Conservation (phyloP, 2,329 filamentous ascomycete genomes). For the Diaporthe citrichinensis region DNA sequence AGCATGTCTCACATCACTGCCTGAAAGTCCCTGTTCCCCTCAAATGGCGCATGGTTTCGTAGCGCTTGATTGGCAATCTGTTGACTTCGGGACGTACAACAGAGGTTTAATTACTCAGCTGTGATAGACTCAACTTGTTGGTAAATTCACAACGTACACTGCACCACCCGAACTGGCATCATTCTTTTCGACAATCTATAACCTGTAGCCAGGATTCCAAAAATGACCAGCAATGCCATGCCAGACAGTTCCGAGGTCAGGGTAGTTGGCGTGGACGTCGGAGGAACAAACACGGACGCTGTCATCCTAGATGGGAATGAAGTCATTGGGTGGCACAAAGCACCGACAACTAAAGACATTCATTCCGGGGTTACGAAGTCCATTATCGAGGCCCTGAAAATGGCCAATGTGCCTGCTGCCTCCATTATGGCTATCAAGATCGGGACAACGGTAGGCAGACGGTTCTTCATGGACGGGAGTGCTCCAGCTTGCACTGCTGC, state of each 20-base stretch:
- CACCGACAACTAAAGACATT: slow-evolving; percentile 9
- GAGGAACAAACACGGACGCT: slow-evolving; percentile 9
- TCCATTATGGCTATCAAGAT: slow-evolving; percentile 21
- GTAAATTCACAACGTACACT: no score
- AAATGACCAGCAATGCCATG: background rate
- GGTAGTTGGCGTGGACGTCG: slow-evolving; percentile 20
- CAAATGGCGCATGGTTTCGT: background rate
- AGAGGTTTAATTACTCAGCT: background rate
- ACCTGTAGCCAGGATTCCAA: background rate
- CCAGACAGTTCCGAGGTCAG: background rate
- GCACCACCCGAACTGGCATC: background rate
- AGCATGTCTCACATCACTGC: background rate
- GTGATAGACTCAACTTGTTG: background rate
- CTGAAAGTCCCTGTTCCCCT: background rate
- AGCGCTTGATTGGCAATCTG: background rate
- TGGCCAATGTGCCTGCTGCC: background rate
- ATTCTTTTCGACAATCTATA: background rate
- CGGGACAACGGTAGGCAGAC: slow-evolving; percentile 1
- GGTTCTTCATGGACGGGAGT: rapidly evolving
- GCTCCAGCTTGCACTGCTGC: background rate
- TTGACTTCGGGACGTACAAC: background rate
- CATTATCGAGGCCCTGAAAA: background rate
- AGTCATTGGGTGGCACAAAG: slow-evolving; percentile 18
- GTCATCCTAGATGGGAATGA: background rate
- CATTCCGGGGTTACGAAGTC: slow-evolving; percentile 1